Conservation (phyloP, 495 filamentous ascomycete genomes). For the Parachaetomium inaequale region DNA sequence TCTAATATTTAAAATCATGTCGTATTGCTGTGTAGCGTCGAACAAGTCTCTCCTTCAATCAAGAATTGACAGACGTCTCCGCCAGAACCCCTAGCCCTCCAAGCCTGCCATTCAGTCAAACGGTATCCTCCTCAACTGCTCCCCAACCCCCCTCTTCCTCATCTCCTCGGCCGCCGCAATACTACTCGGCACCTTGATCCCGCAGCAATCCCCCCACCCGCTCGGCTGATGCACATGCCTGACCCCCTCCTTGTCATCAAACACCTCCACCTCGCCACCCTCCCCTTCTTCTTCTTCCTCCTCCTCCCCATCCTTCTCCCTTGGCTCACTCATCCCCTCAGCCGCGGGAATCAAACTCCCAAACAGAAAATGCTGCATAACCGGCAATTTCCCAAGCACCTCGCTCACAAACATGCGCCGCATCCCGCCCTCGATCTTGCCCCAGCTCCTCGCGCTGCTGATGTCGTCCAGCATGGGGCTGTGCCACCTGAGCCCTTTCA, state of each 20-base stretch:
- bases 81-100: too few relatives aligned
- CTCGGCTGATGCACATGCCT: conserved; percentile 62
- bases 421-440: conserved; percentile 92
- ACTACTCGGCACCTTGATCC: conserved; percentile 94
- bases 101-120: conserved; percentile 66
- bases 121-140: conserved; percentile 74
- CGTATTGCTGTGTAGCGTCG: too few relatives aligned
- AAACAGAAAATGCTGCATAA: conserved; percentile 98
- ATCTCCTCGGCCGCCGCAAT: conserved; percentile 83
- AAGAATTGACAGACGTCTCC: too few relatives aligned
- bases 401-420: conserved; percentile 92
- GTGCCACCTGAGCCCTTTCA: conserved; percentile 93
- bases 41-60: too few relatives aligned
- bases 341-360: conserved; percentile 74
- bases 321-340: conserved; percentile 72
- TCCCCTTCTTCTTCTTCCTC: conserved; percentile 50
- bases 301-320: conserved; percentile 34
- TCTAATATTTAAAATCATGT: too few relatives aligned
- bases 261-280: conserved; percentile 53
- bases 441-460: conserved; percentile 84
- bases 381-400: conserved; percentile 88
- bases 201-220: conserved; percentile 96
- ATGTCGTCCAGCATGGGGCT: conserved; percentile 99
- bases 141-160: conserved; percentile 65
- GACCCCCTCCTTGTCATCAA: conserved; percentile 58